These are phyloP conservation scores for Dothiorella sarmentorum DNA, from an alignment of 2,329 filamentous ascomycete species.

Conservation along the genomic window DNA sequence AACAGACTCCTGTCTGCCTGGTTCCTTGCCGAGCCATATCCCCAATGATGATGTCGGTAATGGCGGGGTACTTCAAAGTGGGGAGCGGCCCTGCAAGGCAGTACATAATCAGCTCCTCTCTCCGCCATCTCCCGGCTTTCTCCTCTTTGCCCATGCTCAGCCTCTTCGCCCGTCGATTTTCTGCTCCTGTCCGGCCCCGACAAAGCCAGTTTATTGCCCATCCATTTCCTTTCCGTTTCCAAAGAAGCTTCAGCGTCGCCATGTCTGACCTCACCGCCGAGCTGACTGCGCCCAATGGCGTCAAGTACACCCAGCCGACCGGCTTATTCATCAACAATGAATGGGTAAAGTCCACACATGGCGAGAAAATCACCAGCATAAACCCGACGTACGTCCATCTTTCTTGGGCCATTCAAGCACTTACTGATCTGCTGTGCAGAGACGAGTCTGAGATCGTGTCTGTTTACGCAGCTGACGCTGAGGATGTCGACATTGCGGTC, in stretches of 20 bases:
- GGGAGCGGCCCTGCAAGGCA: constrained; percentile 5
- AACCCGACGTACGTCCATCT: constrained; percentile 60
- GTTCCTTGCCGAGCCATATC: constrained; percentile 10
- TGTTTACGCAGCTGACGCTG: constrained; percentile 64
- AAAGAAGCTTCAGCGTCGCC: constrained; percentile 13
- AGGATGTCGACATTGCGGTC: constrained; percentile 69
- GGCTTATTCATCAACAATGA: constrained; percentile 85
- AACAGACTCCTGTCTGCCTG: background rate
- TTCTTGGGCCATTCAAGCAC: too few species aligned
- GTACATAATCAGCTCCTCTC: constrained; percentile 6
- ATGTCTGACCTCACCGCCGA: constrained; percentile 54
- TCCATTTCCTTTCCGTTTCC: background rate
- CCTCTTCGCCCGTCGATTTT: background rate
- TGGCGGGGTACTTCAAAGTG: constrained; percentile 26
- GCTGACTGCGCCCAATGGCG: constrained; percentile 72
- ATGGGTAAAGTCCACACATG: constrained; percentile 65
- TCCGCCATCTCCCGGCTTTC: constrained; percentile 23
- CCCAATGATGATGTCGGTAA: constrained; percentile 23
- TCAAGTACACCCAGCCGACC: constrained; percentile 66
- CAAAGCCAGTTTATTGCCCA: background rate
- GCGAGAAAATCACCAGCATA: constrained; percentile 62
- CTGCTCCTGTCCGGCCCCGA: background rate
- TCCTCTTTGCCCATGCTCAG: constrained; percentile 22
- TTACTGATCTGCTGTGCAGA: constrained; percentile 33
- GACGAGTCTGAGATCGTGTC: constrained; percentile 67